Conservation (phyloP, 345 rosid genomes). For the Salix viminalis region DNA sequence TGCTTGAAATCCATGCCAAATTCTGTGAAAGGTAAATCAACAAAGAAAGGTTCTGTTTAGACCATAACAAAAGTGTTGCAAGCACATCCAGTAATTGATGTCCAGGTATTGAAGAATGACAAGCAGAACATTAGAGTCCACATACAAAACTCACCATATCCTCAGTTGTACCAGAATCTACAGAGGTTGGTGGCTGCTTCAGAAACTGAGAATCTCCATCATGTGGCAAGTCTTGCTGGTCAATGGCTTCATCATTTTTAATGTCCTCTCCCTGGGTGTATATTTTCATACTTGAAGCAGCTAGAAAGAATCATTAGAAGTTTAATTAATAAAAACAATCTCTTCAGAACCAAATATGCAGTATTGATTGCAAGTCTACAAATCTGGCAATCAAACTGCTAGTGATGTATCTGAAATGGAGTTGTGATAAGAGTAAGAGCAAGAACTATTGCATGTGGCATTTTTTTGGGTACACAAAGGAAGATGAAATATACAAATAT, state of each 20-base stretch:
- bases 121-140: not conserved
- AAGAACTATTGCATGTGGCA: not conserved
- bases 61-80: not conserved
- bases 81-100: not conserved
- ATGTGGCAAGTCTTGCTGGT: conserved; percentile 9
- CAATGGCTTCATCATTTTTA: conserved; percentile 15
- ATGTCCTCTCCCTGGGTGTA: conserved; percentile 2
- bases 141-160: conserved; percentile 24
- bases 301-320: conserved; percentile 15
- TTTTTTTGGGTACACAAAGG: not conserved
- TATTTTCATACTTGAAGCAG: conserved; percentile 19
- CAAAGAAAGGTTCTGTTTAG: not conserved
- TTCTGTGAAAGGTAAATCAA: not conserved
- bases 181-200: conserved; percentile 18
- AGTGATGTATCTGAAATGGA: not conserved
- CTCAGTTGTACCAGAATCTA: conserved; percentile 22
- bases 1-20: conserved; percentile 3
- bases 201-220: conserved; percentile 27
- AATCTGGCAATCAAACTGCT: not conserved
- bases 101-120: not conserved
- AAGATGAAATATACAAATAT: not conserved
- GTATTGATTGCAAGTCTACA: not conserved
- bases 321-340: conserved; percentile 3
- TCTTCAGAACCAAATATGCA: not conserved
- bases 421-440: not conserved